Base-by-base conservation (phyloP, 305 asterid species). In the Fraxinus ornus region DNA sequence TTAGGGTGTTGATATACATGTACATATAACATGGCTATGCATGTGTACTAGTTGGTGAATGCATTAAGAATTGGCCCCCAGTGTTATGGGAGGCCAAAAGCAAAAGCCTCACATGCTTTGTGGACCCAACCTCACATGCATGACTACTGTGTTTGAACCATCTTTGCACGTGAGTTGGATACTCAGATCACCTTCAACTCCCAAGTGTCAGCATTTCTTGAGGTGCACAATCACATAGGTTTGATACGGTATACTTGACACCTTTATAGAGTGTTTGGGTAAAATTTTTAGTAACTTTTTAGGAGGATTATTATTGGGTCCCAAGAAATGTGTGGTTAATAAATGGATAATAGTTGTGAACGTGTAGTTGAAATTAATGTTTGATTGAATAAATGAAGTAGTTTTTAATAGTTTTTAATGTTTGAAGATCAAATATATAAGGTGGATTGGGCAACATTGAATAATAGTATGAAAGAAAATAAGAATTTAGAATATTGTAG, bases 61-160 rank as follows among this genome's bases (percentile, higher is more conserved):
- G 85, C 82, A 83, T 81, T 84, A 86, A 36, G 82, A 79, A n/a
- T 77, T 75, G 68, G 82, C 83, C 89, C 85, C 86, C 72, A 80
- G 17, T 79, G 83, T 35, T 32, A 49, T 10, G 22, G 78, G 78
- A 39, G 71, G 49, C 77, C 47, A 7, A 33, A 72, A 79, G 24
- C 47, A 77, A 24, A 78, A 70, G 86, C 76, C 78, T 73, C 85
- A 86, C 87, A 79, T 79, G 84, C 79, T 76, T 12, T 68, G 62
- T 83, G 88, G 87, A 33, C 86, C 91, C 89, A 83, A 35, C 86
- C 57, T 75, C 89, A 89, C 89, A 78, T 89, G 91, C 80, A 79
- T 76, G 64, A 49, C 79, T 81, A 71, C 7, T 75, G 74, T 83
- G 89, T 72, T 79, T 83, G 84, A 75, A 24, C 81, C n/a, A 55